Base-by-base conservation (phyloP, 805 yeast genomes). In the Cyberlindnera maclurae region DNA sequence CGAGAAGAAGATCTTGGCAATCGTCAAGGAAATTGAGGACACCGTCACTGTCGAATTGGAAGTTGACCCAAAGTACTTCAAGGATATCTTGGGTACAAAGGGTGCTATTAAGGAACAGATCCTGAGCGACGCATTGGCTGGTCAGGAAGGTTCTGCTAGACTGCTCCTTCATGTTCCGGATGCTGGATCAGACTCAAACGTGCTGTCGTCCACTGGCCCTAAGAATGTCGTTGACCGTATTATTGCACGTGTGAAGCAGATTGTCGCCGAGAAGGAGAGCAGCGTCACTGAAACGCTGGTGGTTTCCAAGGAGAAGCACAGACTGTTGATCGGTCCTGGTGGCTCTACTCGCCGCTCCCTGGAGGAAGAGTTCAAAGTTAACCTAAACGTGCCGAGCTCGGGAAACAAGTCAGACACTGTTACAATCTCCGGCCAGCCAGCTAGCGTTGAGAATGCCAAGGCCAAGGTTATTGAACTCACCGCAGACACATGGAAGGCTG, bases 241-340 rank as follows among this genome's bases (percentile, higher is more conserved):
- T 38, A 68, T 81, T 44, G 67, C 67, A 36, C 78, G 74, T 56
- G 71, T 90, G 47, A 65, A 77, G 39, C 67, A 68, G 36, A 65
- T 89, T 36, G 81, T 88, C 34, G 68, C 65, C 15, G 78, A 74
- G 27, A 75, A 75, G 46, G 87, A 86, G 58, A 76, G 75, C 38
- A 63, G 78, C 35, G 64, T 71, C 36, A 62, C 67, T 29, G 80
- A 69, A 46, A 70, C 66, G 29, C 50, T 71, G 41, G 77, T 68
- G 12, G 68, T 90, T 51, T 76, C 93, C 30, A 76, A 77, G 56
- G 82, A 77, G 42, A 82, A 80, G 55, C 90, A 85, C 52, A 75
- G 86, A 51, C 69, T 77, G 9, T 55, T 90, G 37, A 76, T 90
- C 59, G 97, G 97, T 29, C 78, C 87, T 29, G 77, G 78, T 41